phyloP scores from a whole-genome alignment of 1,284 basidiomycete species.

The Amylostereum areolatum region DNA sequence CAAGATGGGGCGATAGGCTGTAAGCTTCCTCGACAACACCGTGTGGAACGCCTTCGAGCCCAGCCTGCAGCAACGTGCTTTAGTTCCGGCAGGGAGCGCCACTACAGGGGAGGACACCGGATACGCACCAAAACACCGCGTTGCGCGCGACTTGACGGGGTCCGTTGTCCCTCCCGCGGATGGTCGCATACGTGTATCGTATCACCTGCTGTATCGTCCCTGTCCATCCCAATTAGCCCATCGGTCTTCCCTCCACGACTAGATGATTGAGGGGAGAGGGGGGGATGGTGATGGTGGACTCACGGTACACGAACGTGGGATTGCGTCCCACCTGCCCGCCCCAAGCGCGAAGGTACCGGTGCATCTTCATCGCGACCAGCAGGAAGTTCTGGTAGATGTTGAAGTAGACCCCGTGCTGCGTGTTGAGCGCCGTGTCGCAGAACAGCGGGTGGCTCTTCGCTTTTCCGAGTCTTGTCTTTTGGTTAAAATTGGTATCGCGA shows the following conservation, averaged over 20 bases:
- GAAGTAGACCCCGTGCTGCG: slow-evolving; percentile 52
- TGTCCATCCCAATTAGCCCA: slow-evolving; percentile 19
- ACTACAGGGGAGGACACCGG: too few relatives aligned
- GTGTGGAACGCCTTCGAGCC: slow-evolving; percentile 72
- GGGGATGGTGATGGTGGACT: slow-evolving; percentile 16
- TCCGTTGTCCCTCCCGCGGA: slow-evolving; percentile 42
- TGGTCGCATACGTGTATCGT: slow-evolving; percentile 45
- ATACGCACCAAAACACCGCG: too few relatives aligned
- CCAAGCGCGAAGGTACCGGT: slow-evolving; percentile 71
- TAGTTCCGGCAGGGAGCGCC: too few relatives aligned
- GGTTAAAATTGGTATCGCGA: background rate
- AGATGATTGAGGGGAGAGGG: background rate
- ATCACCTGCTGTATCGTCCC: slow-evolving; percentile 57
- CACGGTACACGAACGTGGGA: slow-evolving; percentile 48
- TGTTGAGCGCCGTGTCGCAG: slow-evolving; percentile 73
- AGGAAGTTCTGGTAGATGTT: slow-evolving; percentile 89
- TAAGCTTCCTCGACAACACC: slow-evolving; percentile 53
- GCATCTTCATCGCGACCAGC: slow-evolving; percentile 86
- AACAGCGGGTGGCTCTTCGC: slow-evolving; percentile 69
- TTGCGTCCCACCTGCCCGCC: slow-evolving; percentile 38
- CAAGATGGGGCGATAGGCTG: slow-evolving; percentile 41
- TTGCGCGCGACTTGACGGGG: slow-evolving; percentile 29
- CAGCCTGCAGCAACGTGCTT: slow-evolving; percentile 45
- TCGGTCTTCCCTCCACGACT: background rate
- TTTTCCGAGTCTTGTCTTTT: slow-evolving; percentile 50